Evolutionary conservation across 1,139 yeast species (phyloP).

Genomic region (Yamadazyma blattariae): DNA sequence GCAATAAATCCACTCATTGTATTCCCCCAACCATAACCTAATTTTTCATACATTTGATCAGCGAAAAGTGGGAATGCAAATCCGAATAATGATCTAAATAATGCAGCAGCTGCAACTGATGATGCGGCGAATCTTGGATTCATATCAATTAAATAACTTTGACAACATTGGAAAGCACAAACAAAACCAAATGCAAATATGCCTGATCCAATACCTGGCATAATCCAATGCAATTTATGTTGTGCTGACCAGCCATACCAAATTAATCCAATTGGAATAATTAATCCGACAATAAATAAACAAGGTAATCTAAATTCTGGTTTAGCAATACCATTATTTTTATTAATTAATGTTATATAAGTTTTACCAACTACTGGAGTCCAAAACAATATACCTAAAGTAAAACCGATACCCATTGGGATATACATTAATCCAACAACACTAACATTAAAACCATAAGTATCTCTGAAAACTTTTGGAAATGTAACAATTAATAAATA

Average conservation of each 20-base stretch:
- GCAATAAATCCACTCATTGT: constrained; percentile 44
- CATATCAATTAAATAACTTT: constrained; percentile 45
- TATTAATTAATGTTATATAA: constrained; percentile 25
- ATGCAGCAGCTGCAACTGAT: constrained; percentile 48
- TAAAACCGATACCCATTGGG: constrained; percentile 45
- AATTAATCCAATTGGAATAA: constrained; percentile 40
- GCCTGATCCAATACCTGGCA: constrained; percentile 45
- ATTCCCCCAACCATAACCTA: constrained; percentile 48
- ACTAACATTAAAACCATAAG: constrained; percentile 35
- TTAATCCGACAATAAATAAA: constrained; percentile 31
- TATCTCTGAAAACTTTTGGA: constrained; percentile 32
- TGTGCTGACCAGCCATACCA: constrained; percentile 51
- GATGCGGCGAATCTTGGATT: constrained; percentile 43
- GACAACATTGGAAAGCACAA: constrained; percentile 44
- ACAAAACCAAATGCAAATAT: constrained; percentile 44
- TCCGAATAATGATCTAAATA: constrained; percentile 43
- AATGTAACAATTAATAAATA: constrained; percentile 46
- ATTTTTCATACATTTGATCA: constrained; percentile 31
- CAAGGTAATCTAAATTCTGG: constrained; percentile 47
- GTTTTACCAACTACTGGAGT: constrained; percentile 30
- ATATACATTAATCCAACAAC: constrained; percentile 42
- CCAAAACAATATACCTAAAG: constrained; percentile 41
- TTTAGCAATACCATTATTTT: constrained; percentile 35
- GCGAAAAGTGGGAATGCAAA: constrained; percentile 45
- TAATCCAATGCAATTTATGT: constrained; percentile 41